phyloP scores from a whole-genome alignment of 2,329 filamentous ascomycete genomes.

The Alternaria triticimaculans region DNA sequence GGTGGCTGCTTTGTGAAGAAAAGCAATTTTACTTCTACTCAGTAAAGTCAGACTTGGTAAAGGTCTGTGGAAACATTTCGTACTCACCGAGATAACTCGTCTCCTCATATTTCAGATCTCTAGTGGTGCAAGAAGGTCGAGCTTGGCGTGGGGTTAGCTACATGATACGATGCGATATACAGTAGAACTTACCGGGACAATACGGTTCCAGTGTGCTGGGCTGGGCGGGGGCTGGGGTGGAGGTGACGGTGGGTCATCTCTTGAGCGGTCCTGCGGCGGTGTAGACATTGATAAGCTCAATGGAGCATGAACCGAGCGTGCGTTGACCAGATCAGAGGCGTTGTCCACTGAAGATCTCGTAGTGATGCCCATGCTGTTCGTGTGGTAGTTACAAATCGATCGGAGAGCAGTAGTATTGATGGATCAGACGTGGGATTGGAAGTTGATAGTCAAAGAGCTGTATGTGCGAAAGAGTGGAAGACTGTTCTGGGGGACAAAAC shows the following conservation, averaged over 20 bases:
- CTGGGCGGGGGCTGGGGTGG: constrained; percentile 51
- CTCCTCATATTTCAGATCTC: constrained; percentile 19
- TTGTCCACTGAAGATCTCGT: not conserved
- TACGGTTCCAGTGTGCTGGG: constrained; percentile 40
- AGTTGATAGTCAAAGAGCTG: not conserved
- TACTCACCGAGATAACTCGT: not conserved
- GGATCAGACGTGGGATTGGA: not conserved
- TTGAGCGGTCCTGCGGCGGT: constrained; percentile 31
- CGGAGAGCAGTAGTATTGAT: not conserved
- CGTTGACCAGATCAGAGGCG: not conserved
- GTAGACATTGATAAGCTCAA: constrained; percentile 1
- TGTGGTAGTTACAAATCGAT: not conserved
- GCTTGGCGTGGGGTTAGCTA: constrained; percentile 25
- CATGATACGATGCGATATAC: not conserved
- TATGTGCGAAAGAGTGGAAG: not conserved
- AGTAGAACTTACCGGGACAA: constrained; percentile 21
- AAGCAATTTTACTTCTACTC: constrained; percentile 1
- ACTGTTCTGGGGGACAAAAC: constrained; percentile 13
- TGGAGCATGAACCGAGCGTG: not conserved
- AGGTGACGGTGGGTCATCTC: constrained; percentile 50
- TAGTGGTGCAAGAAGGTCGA: constrained; percentile 27
- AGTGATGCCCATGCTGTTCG: constrained; percentile 7
- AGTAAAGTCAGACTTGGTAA: constrained; percentile 5
- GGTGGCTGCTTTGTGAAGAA: not conserved
- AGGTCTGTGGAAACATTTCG: not conserved